Evolutionary conservation across 768 basidiomycete species (phyloP), one percentile per base, ranked within the genome.

Genomic region (Megacollybia marginata): DNA sequence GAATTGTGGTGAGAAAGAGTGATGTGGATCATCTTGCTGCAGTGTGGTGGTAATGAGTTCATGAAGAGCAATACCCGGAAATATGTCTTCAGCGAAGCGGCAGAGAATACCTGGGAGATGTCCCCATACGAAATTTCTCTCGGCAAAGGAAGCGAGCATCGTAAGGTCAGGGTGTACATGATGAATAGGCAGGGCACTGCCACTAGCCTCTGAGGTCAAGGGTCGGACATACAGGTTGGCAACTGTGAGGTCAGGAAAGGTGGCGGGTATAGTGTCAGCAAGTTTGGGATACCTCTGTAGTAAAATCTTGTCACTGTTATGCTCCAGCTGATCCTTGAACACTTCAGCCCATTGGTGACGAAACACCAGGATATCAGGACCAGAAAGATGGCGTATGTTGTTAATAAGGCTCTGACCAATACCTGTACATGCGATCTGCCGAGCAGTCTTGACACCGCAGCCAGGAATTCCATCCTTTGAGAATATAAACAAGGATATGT

Each of bases 161-260:
- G 18, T 5, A 13, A 40, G 18, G 38, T 40, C 38, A 40, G 18
- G 13, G 8, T 18, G 3, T 8, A 5, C 38, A 13, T 18, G 18
- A 40, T 13, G 18, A 4, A 18, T 2, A 5, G 13, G 15, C 5
- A 18, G 38, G 8, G 18, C 18, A 18, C 15, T 8, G 5, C 15
- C 15, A 8, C 8, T 40, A 18, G 15, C 18, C 15, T 13, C 48
- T 11, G 51, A 33, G 9, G 54, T 65, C 28, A 64, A 46, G 5
- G 75, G 75, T 23, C 61, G 54, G 20, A 67, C 61, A 52, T 75
- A 77, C 5, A 65, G 62, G 8, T 63, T 56, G 11, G 75, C 52
- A 16, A 73, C 60, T 5, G 62, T 53, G 18, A 64, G 31, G 44
- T 58, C 36, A 32, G 70, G 68, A 56, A 75, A 68, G 53, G 54